A percentile compares a stretch with the other conserved stretches of the same genome.
Conservation (phyloP, 179 eudicot species). For the Amaranthus tricolor region DNA sequence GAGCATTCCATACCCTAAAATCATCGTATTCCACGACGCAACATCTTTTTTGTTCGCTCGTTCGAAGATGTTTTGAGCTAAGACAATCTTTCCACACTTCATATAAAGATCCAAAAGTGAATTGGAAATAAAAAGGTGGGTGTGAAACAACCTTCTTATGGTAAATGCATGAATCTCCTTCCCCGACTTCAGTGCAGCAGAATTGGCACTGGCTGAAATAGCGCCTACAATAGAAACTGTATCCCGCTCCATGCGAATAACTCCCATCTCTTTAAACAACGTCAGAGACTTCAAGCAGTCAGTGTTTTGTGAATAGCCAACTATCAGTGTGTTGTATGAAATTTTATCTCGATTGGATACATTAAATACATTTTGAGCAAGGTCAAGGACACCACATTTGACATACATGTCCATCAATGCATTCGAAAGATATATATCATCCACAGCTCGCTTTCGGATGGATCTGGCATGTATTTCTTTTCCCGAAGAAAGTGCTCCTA, state of each 20-base stretch:
- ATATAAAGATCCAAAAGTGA: constrained; percentile 62
- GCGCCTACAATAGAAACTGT: constrained; percentile 57
- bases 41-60: constrained; percentile 38
- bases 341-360: constrained; percentile 47
- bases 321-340: constrained; percentile 69
- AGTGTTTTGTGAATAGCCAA: constrained; percentile 56
- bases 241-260: constrained; percentile 46
- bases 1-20: constrained; percentile 59
- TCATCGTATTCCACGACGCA: constrained; percentile 70
- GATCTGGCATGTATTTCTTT: constrained; percentile 65
- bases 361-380: constrained; percentile 54
- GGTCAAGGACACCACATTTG: constrained; percentile 28
- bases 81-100: constrained; percentile 53
- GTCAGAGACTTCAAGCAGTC: constrained; percentile 31
- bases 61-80: constrained; percentile 47
- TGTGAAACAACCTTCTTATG: constrained; percentile 35
- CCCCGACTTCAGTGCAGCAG: constrained; percentile 48
- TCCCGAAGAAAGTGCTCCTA: constrained; percentile 48
- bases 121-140: constrained; percentile 45
- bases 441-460: constrained; percentile 37
- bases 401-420: constrained; percentile 65
- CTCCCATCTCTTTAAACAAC: constrained; percentile 52
- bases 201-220: constrained; percentile 64
- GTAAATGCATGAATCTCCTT: constrained; percentile 56
- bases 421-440: constrained; percentile 38